Conservation (phyloP, 352 stramenopile genomes). For the Phytophthora aleatoria region DNA sequence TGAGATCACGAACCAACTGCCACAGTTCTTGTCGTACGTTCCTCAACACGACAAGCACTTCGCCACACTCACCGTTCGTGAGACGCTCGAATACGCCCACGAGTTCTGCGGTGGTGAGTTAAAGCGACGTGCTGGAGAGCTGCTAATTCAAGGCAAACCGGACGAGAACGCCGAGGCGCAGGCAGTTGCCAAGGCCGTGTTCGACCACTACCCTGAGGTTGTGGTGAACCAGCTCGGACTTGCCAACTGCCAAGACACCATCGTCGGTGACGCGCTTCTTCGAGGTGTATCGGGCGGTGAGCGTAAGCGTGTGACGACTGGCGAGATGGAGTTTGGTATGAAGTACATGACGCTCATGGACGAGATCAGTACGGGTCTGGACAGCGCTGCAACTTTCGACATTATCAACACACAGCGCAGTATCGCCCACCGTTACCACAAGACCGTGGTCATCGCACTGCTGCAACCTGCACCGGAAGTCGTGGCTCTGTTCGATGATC, state of each 20-base stretch:
- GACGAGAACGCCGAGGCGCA: slow-evolving; percentile 52
- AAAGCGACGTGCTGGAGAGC: slow-evolving; percentile 30
- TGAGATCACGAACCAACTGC: slow-evolving; percentile 42
- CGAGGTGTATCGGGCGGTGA: slow-evolving; percentile 74
- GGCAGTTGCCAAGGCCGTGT: slow-evolving; percentile 30
- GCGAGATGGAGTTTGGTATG: slow-evolving; percentile 83
- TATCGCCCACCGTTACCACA: slow-evolving; percentile 45
- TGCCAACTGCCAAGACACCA: slow-evolving; percentile 55
- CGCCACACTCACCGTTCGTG: slow-evolving; percentile 48
- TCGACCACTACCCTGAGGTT: slow-evolving; percentile 58
- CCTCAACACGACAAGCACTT: slow-evolving; percentile 47
- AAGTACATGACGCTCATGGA: slow-evolving; percentile 86
- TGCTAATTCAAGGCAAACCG: slow-evolving; percentile 38
- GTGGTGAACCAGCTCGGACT: slow-evolving; percentile 62
- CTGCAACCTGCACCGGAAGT: slow-evolving; percentile 79
- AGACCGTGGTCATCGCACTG: slow-evolving; percentile 75
- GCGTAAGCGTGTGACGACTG: slow-evolving; percentile 72
- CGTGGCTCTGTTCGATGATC: slow-evolving; percentile 55
- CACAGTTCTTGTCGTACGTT: slow-evolving; percentile 61
- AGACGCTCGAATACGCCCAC: slow-evolving; percentile 66
- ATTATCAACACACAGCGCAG: slow-evolving; percentile 56
- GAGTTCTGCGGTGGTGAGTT: slow-evolving; percentile 54
- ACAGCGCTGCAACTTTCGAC: slow-evolving; percentile 58
- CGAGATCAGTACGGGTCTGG: slow-evolving; percentile 79
- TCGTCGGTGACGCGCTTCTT: slow-evolving; percentile 60